A percentile compares a stretch with the other conserved stretches of the same genome.
phyloP scores from a whole-genome alignment of 164 flowering plant species.

The Euptelea pleiosperma region DNA sequence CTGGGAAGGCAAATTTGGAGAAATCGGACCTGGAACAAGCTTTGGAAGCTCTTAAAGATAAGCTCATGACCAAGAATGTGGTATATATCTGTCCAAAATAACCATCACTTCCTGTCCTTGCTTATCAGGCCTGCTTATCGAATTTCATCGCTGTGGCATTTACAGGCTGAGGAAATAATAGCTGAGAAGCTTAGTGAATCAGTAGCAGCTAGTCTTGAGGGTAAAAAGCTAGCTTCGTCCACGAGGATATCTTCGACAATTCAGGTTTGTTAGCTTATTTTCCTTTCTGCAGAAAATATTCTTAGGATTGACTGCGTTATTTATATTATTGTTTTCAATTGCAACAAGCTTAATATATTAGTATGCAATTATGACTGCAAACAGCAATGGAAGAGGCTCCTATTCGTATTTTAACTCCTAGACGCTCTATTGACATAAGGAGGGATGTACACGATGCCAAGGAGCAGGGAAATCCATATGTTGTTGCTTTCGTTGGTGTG shows the following conservation, averaged over 20 bases:
- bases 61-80: slow-evolving; percentile 99
- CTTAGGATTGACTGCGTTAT: background rate
- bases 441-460: slow-evolving; percentile 94
- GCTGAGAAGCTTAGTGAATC: slow-evolving; percentile 98
- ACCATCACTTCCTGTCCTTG: background rate
- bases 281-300: slow-evolving; percentile 1
- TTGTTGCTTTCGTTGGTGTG: slow-evolving; percentile 94
- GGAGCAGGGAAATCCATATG: slow-evolving; percentile 92
- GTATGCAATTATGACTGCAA: slow-evolving; percentile 34
- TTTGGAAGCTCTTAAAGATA: slow-evolving; percentile 87
- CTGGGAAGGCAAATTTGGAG: slow-evolving; percentile 88
- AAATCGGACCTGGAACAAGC: slow-evolving; percentile 93
- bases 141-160: background rate
- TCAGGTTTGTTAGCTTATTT: slow-evolving; percentile 47
- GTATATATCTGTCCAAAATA: slow-evolving; percentile 41
- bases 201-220: slow-evolving; percentile 89
- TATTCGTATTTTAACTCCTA: slow-evolving; percentile 92
- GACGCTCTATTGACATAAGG: slow-evolving; percentile 88
- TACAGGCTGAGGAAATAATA: slow-evolving; percentile 93
- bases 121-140: slow-evolving; percentile 7
- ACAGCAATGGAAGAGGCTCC: slow-evolving; percentile 98
- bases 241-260: slow-evolving; percentile 91
- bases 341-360: background rate
- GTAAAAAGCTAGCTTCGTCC: slow-evolving; percentile 80
- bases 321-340: slow-evolving; percentile 2